phyloP scores from a whole-genome alignment of 306 rosid genomes.

The Cucurbita moschata region DNA sequence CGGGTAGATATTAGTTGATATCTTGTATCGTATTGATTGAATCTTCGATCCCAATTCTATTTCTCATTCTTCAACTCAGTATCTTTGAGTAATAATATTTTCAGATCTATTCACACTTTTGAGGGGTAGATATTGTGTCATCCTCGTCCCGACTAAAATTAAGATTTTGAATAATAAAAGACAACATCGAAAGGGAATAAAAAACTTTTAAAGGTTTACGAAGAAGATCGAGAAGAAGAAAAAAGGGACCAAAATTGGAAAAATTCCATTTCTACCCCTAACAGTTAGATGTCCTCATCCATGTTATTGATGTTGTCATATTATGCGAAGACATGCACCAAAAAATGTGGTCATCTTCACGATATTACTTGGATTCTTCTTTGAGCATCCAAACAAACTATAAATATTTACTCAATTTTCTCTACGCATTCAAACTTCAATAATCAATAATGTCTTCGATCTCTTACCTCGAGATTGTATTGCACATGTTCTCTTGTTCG shows the following conservation, averaged over 20 bases:
- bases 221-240: neutral
- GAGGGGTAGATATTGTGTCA: too few relatives aligned
- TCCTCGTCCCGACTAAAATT: neutral
- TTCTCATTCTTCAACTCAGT: too few relatives aligned
- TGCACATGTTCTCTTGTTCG: conserved; percentile 29
- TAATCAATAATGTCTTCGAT: conserved; percentile 3
- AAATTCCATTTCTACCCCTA: neutral
- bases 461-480: conserved; percentile 40
- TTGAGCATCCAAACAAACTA: neutral
- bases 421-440: neutral
- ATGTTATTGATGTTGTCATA: conserved; percentile 2
- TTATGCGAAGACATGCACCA: neutral
- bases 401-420: neutral
- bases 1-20: too few relatives aligned
- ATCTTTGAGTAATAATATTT: too few relatives aligned
- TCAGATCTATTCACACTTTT: too few relatives aligned
- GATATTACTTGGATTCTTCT: neutral
- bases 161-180: neutral
- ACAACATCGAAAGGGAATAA: neutral
- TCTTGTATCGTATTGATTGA: too few relatives aligned
- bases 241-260: neutral
- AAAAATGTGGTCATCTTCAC: conserved; percentile 12
- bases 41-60: too few relatives aligned
- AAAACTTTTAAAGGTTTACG: neutral
- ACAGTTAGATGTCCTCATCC: conserved; percentile 1